These are phyloP conservation scores for Antarctomyces pellizariae DNA, from an alignment of 495 filamentous ascomycete species.

Conservation along the genomic window DNA sequence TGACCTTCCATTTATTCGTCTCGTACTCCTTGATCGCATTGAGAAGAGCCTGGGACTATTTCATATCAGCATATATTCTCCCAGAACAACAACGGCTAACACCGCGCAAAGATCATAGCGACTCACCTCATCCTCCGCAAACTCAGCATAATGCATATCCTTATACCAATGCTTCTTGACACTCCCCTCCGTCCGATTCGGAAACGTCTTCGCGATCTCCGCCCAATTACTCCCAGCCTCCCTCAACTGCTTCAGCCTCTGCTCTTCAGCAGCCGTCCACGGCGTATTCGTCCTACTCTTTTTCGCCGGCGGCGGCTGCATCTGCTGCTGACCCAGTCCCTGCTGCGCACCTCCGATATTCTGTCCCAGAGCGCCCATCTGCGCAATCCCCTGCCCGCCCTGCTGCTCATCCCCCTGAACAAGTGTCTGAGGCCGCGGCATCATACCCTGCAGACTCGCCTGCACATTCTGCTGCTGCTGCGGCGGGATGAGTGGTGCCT, in stretches of 20 bases:
- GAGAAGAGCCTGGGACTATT: slow-evolving; percentile 58
- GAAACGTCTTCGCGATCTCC: slow-evolving; percentile 96
- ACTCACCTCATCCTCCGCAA: slow-evolving; percentile 88
- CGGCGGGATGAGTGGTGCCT: too few relatives aligned
- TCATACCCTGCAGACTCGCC: too few relatives aligned
- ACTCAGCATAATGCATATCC: slow-evolving; percentile 99
- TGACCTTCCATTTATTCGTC: slow-evolving; percentile 92
- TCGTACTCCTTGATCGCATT: slow-evolving; percentile 98
- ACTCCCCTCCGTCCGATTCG: slow-evolving; percentile 78
- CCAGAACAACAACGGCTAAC: too few relatives aligned
- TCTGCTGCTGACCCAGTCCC: too few relatives aligned
- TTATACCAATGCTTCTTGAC: slow-evolving; percentile 99
- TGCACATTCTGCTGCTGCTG: too few relatives aligned
- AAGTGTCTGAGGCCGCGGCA: too few relatives aligned
- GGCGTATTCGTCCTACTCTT: slow-evolving; percentile 93
- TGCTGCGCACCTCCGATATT: too few relatives aligned
- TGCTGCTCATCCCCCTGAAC: too few relatives aligned
- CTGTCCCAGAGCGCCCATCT: too few relatives aligned
- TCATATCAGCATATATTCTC: slow-evolving; percentile 13
- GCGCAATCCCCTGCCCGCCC: too few relatives aligned
- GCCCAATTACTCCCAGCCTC: slow-evolving; percentile 88
- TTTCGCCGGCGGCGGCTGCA: slow-evolving; percentile 32
- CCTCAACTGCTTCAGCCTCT: slow-evolving; percentile 75
- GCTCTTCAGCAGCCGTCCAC: slow-evolving; percentile 89
- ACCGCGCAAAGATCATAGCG: too few relatives aligned